Evolutionary conservation across 1,284 basidiomycete genomes (phyloP), one percentile per base, ranked within the genome.

Genomic region (Ceratobasidium sp.): DNA sequence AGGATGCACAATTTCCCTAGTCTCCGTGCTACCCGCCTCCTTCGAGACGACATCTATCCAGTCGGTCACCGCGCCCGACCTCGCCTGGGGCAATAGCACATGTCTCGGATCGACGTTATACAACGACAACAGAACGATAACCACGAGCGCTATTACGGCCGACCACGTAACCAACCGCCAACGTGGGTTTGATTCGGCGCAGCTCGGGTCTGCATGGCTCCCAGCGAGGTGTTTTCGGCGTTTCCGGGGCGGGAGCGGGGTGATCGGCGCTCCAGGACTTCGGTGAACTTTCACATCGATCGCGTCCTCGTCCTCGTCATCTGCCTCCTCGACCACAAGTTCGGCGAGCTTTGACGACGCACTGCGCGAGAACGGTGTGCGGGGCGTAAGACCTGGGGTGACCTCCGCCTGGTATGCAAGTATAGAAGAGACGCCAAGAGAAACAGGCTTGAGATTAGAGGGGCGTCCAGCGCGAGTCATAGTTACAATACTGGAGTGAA

Each of bases 391-490:
- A 7, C 61, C 61, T 9, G 61, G 28, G 6, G 61, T 63, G 4
- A 28, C 30, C 28, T 63, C 61, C 0, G 46, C 46, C 30, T 63
- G 61, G 44, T 63, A 63, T 0, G 61, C 61, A 3, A 63, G 61
- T 28, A 35, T 28, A 35, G 44, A 47, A 30, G 46, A 46, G 18
- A 63, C 28, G 49, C 44, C 26, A 26, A 18, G 44, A 26, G 23
- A 6, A 7, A 50, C 23, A 28, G 61, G 61, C 43, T 63, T 63
- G 14, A 63, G 46, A n/a, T 63, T 44, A 18, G 61, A 63, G 2
- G 61, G 61, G 61, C 61, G 61, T 35, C 61, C 61, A 63, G 61
- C 61, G 61, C 61, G 61, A 35, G 44, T 21, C 61, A 63, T 63
- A n/a, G 44, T 18, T 32, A 13, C 26, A 32, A 32, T 32, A 35